phyloP scores from a whole-genome alignment of 2,329 filamentous ascomycete genomes.

The Ilyonectria robusta region DNA sequence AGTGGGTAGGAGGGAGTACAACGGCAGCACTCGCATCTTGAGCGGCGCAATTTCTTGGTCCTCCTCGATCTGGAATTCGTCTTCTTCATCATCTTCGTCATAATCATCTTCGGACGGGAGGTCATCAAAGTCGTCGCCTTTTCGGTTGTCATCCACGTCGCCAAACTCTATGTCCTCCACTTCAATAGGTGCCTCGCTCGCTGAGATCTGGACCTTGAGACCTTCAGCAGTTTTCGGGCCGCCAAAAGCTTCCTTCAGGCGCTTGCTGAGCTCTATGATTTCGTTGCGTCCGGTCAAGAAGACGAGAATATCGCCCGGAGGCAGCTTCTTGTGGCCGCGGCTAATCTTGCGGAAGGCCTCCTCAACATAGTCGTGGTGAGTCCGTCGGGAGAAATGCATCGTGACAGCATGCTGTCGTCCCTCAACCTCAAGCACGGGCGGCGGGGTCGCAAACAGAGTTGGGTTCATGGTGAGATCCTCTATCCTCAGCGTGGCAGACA shows the following conservation, averaged over 20 bases:
- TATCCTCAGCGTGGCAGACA: slow-evolving; percentile 95
- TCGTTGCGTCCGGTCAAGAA: slow-evolving; percentile 96
- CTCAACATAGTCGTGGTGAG: slow-evolving; percentile 89
- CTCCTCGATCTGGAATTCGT: slow-evolving; percentile 80
- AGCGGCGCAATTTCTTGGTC: slow-evolving; percentile 72
- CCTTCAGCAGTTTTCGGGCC: slow-evolving; percentile 69
- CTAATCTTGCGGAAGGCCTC: slow-evolving; percentile 91
- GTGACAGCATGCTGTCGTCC: slow-evolving; percentile 94
- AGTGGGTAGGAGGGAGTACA: slow-evolving; percentile 93
- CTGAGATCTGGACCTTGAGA: slow-evolving; percentile 81
- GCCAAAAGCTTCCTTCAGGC: slow-evolving; percentile 78
- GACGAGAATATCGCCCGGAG: slow-evolving; percentile 90
- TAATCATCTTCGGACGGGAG: slow-evolving; percentile 62
- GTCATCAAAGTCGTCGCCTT: slow-evolving; percentile 72
- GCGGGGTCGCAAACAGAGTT: slow-evolving; percentile 81
- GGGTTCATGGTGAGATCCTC: slow-evolving; percentile 91
- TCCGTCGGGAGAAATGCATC: slow-evolving; percentile 87
- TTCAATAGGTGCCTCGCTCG: slow-evolving; percentile 84
- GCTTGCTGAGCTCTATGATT: slow-evolving; percentile 86
- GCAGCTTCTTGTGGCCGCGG: slow-evolving; percentile 89
- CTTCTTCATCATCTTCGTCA: slow-evolving; percentile 70
- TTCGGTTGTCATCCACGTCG: slow-evolving; percentile 74
- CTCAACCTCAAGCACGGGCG: slow-evolving; percentile 90
- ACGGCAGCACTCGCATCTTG: slow-evolving; percentile 89
- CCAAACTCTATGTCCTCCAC: slow-evolving; percentile 90